Evolutionary conservation across 1,139 yeast genomes (phyloP), one percentile per base, ranked within the genome.

Genomic region (Geotrichum restrictum): DNA sequence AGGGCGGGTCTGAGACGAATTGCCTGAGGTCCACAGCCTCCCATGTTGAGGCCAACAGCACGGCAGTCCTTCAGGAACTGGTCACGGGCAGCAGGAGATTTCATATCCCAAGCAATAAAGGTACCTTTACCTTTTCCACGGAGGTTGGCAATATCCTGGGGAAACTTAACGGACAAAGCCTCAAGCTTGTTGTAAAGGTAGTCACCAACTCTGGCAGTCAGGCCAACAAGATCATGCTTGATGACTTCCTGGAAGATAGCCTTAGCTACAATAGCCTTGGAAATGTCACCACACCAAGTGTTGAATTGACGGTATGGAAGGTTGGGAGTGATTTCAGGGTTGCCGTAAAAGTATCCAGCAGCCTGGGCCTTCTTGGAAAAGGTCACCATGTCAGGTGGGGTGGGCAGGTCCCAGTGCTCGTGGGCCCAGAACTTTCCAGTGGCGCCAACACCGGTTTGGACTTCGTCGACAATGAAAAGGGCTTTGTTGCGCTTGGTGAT

Each of bases 271-370:
- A 85, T 73, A 64, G 86, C 79, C 72, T 85, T 81, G 56, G 88
- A 82, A 66, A 93, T 89, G 74, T 85, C 95, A 62, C 95, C 95
- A 70, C 91, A 84, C 95, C 95, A 85, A 56, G 95, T 85, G 80
- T 85, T 85, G 77, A 85, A 85, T 75, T 85, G 93, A 70, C 94
- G 82, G 76, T 83, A 85, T 45, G 94, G 81, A 67, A 74, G 64
- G 68, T 80, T 76, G 60, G 95, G 95, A 59, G 83, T 76, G 58
- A 86, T 71, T 59, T 80, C 83, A 38, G 84, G 81, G 73, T 82
- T 80, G 62, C 79, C 79, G 78, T 81, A 86, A 76, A 77, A 85
- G 78, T 82, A 86, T 52, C 95, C 95, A 39, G 94, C 93, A 40
- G 89, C 81, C 73, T 86, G 94, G 74, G 85, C 83, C 74, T 85